A percentile compares a stretch with the other conserved stretches of the same genome.
These are phyloP conservation scores for Sophora flavescens DNA, from an alignment of 306 rosid species.

Conservation along the genomic window DNA sequence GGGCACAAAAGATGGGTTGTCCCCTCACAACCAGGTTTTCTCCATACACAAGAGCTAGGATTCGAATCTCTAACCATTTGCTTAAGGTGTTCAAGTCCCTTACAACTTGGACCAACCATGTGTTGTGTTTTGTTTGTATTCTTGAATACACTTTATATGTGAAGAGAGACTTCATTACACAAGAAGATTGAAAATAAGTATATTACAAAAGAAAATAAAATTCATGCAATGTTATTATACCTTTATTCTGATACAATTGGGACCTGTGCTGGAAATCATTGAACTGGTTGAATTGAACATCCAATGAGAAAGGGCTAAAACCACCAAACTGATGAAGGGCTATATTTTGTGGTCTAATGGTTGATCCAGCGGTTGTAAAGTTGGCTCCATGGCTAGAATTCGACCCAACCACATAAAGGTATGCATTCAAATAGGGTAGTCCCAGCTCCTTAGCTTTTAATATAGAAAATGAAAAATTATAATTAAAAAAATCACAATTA, in stretches of 20 bases:
- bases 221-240: constrained; percentile 34
- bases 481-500: neutral
- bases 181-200: neutral
- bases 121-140: neutral
- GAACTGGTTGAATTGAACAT: constrained; percentile 72
- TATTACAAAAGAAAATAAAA: neutral
- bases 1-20: too few relatives aligned
- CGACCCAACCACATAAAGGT: constrained; percentile 75
- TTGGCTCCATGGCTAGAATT: constrained; percentile 79
- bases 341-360: constrained; percentile 78
- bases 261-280: constrained; percentile 69
- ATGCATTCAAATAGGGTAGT: constrained; percentile 72
- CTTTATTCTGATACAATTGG: constrained; percentile 55
- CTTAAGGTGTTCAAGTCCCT: too few relatives aligned
- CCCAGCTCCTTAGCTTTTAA: constrained; percentile 61
- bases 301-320: constrained; percentile 74
- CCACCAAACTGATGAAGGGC: constrained; percentile 73
- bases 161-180: neutral
- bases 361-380: constrained; percentile 91
- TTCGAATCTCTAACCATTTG: too few relatives aligned
- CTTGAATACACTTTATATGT: neutral
- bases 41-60: too few relatives aligned
- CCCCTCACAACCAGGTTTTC: too few relatives aligned
- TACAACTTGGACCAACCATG: too few relatives aligned
- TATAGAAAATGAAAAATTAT: constrained; percentile 8